These are phyloP conservation scores for Colletotrichum zoysiae DNA, from an alignment of 2,329 filamentous ascomycete species.

Conservation along the genomic window DNA sequence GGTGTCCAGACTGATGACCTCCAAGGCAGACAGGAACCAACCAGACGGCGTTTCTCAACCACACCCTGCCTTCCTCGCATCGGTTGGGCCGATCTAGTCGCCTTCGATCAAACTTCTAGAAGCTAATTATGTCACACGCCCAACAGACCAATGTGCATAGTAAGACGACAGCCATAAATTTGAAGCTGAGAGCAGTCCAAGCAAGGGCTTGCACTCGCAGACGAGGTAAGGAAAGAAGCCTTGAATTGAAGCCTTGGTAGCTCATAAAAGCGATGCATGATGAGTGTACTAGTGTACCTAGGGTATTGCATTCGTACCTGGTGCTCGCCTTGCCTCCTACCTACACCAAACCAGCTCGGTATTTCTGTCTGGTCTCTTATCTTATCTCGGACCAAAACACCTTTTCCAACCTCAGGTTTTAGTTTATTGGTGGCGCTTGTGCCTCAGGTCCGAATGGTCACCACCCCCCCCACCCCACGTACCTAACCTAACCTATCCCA, in stretches of 20 bases:
- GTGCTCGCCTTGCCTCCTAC: no score
- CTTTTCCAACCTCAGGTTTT: not conserved
- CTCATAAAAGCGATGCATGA: not conserved
- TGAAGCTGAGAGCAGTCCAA: not conserved
- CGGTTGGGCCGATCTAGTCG: conserved; percentile 22
- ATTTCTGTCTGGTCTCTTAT: not conserved
- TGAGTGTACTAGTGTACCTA: not conserved
- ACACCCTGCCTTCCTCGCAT: conserved; percentile 18
- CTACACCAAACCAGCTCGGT: not conserved
- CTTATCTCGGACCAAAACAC: not conserved
- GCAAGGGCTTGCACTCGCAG: not conserved
- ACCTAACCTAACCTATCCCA: not conserved
- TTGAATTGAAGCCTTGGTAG: not conserved
- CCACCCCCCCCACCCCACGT: not conserved
- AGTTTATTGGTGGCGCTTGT: not conserved
- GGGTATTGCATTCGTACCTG: no score
- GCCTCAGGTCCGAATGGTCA: not conserved
- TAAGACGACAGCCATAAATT: not conserved
- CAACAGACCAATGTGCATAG: not conserved
- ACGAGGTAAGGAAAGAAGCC: not conserved
- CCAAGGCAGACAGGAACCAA: conserved; percentile 5
- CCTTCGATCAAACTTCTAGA: conserved; percentile 34
- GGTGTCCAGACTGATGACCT: not conserved
- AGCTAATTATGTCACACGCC: conserved; percentile 2
- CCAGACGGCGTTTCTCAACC: not conserved